Conservation (phyloP, 331 rosid genomes). For the Saraca asoca region DNA sequence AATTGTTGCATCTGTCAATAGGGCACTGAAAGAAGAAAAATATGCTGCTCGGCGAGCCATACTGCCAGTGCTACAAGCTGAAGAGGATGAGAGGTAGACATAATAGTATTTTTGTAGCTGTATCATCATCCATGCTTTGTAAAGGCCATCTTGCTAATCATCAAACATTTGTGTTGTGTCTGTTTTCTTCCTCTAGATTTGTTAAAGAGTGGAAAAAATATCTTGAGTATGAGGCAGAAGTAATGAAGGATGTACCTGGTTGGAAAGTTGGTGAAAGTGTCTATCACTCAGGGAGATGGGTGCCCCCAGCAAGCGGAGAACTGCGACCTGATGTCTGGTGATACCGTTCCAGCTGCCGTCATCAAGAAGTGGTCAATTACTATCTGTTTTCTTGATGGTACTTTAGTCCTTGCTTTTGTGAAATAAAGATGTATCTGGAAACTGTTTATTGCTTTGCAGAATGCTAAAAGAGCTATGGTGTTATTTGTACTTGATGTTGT, state of each 20-base stretch:
- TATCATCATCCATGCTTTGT: neutral
- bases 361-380: conserved; percentile 37
- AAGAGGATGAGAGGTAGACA: conserved; percentile 91
- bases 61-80: conserved; percentile 94
- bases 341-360: conserved; percentile 39
- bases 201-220: conserved; percentile 95
- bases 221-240: conserved; percentile 93
- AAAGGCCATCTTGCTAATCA: neutral
- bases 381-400: conserved; percentile 39
- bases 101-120: neutral
- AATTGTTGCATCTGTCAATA: conserved; percentile 34
- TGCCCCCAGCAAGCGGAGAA: conserved; percentile 92
- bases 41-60: conserved; percentile 90
- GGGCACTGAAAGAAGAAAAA: conserved; percentile 92
- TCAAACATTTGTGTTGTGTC: neutral
- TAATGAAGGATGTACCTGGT: conserved; percentile 98
- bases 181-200: conserved; percentile 54
- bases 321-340: conserved; percentile 97
- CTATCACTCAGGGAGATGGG: conserved; percentile 92
- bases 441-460: conserved; percentile 26
- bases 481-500: conserved; percentile 16
- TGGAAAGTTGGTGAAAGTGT: conserved; percentile 98
- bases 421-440: conserved; percentile 61
- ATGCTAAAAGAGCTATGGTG: no score
- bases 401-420: conserved; percentile 36